Conservation (phyloP, 2,329 filamentous ascomycete genomes). For the Aspergillus pseudonomiae region DNA sequence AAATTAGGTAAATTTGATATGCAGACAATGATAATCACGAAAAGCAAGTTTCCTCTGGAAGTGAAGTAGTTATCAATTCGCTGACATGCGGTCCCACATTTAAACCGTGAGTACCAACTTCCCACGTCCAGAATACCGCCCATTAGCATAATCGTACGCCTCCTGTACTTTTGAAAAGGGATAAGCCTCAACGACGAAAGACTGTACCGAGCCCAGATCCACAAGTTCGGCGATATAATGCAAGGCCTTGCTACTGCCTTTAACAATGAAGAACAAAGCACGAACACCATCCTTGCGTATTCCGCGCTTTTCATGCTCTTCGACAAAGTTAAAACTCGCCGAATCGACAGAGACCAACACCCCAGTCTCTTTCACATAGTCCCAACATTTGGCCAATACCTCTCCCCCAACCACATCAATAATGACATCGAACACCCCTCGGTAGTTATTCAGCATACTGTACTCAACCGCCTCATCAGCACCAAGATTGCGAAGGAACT, state of each 20-base stretch:
- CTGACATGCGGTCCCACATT: neutral
- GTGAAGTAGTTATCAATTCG: neutral
- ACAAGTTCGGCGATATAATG: constrained; percentile 6
- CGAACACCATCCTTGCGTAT: constrained; percentile 22
- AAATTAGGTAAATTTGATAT: no score
- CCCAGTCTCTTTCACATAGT: constrained; percentile 19
- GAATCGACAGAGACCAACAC: constrained; percentile 33
- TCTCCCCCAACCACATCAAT: constrained; percentile 33
- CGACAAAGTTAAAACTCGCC: constrained; percentile 31
- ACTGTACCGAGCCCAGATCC: neutral
- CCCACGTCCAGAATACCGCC: constrained; percentile 8
- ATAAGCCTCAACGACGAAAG: constrained; percentile 11
- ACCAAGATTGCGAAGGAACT: constrained; percentile 39
- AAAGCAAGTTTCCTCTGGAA: neutral
- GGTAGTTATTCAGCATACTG: constrained; percentile 10
- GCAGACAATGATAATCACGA: no score
- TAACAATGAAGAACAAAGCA: constrained; percentile 18
- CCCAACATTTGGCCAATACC: constrained; percentile 26
- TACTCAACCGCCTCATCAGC: constrained; percentile 46
- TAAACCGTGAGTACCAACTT: constrained; percentile 14
- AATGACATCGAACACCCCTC: constrained; percentile 25
- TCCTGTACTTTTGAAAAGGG: constrained; percentile 4
- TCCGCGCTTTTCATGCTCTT: constrained; percentile 23
- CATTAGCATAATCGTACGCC: constrained; percentile 17
- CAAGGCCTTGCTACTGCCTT: neutral